A percentile compares a stretch with the other conserved stretches of the same genome.
Conservation (phyloP, 2,329 filamentous ascomycete species). For the Alternaria conjuncta region DNA sequence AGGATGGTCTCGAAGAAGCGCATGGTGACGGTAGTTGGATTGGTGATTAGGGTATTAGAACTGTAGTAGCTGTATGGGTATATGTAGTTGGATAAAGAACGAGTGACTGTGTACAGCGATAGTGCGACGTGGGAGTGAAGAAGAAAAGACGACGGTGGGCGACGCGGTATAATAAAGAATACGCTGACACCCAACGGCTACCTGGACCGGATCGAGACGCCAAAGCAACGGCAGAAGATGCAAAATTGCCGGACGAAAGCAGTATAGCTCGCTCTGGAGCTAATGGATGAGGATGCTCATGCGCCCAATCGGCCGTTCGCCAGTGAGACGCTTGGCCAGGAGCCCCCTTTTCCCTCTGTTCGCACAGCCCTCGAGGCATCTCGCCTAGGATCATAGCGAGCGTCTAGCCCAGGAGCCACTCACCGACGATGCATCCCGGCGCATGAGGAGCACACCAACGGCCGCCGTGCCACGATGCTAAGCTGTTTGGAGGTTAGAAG, state of each 20-base stretch:
- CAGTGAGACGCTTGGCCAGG: slow-evolving; percentile 16
- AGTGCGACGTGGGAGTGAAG: slow-evolving; percentile 25
- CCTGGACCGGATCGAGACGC: slow-evolving; percentile 20
- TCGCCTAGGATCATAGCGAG: slow-evolving; percentile 15
- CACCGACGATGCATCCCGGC: slow-evolving; percentile 23
- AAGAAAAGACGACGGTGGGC: slow-evolving; percentile 19
- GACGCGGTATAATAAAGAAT: slow-evolving; percentile 23
- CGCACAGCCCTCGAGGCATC: slow-evolving; percentile 10
- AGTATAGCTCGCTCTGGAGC: slow-evolving; percentile 26
- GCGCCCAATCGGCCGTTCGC: slow-evolving; percentile 30
- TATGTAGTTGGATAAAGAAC: slow-evolving; percentile 26
- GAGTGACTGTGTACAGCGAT: slow-evolving; percentile 37
- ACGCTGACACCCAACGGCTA: slow-evolving; percentile 16
- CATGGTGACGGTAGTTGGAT: slow-evolving; percentile 51
- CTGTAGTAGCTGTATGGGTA: slow-evolving; percentile 19
- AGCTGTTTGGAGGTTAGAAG: slow-evolving; percentile 23
- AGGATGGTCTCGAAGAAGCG: slow-evolving; percentile 58
- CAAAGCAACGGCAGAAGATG: slow-evolving; percentile 43
- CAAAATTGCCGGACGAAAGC: slow-evolving; percentile 34
- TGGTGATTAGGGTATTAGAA: slow-evolving; percentile 25
- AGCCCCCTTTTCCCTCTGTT: slow-evolving; percentile 26
- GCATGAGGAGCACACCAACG: slow-evolving; percentile 30
- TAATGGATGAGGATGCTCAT: slow-evolving; percentile 26
- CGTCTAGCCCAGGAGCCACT: slow-evolving; percentile 16
- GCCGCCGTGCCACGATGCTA: slow-evolving; percentile 25